Evolutionary conservation across 257 asterid species (phyloP).

Genomic region (Scutellaria galericulata): DNA sequence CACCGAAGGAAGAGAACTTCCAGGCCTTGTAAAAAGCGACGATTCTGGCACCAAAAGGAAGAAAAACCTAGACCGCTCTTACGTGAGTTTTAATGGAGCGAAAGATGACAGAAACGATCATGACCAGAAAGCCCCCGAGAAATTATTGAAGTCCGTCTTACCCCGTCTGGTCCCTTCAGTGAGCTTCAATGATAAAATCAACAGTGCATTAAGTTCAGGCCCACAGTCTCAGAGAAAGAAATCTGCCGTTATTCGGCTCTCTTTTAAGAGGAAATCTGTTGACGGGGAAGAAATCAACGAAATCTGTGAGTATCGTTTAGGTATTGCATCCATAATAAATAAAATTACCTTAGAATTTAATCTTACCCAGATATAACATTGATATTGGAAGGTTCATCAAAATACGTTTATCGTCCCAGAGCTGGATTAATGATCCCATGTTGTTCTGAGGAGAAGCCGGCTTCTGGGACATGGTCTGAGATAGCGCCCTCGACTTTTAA

Average conservation of each 20-base stretch:
- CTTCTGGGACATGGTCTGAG: conserved; percentile 78
- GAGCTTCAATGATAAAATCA: conserved; percentile 74
- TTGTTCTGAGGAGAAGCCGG: conserved; percentile 69
- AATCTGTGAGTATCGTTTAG: conserved; percentile 50
- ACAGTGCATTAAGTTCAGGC: conserved; percentile 44
- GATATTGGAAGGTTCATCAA: conserved; percentile 65
- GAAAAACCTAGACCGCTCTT: conserved; percentile 57
- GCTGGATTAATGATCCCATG: conserved; percentile 80
- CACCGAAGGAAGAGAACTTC: conserved; percentile 45
- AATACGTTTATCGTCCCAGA: conserved; percentile 77
- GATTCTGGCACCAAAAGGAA: conserved; percentile 51
- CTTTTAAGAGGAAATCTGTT: conserved; percentile 72
- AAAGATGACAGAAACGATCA: conserved; percentile 55
- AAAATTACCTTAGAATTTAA: conserved; percentile 1
- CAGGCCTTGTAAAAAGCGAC: conserved; percentile 42
- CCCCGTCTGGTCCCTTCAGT: conserved; percentile 71
- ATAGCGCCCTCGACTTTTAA: conserved; percentile 83
- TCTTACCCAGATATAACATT: conserved; percentile 13
- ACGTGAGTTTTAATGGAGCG: conserved; percentile 56
- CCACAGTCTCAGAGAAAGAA: conserved; percentile 65
- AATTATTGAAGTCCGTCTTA: conserved; percentile 65
- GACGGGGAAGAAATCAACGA: conserved; percentile 68
- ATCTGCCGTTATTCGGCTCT: conserved; percentile 80
- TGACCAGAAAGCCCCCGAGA: conserved; percentile 58
- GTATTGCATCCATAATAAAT: not conserved